Percentiles rank a stretch among this genome's conserved stretches.
Evolutionary conservation across 768 basidiomycete species (phyloP).

Genomic region (Myochromella boudieri): DNA sequence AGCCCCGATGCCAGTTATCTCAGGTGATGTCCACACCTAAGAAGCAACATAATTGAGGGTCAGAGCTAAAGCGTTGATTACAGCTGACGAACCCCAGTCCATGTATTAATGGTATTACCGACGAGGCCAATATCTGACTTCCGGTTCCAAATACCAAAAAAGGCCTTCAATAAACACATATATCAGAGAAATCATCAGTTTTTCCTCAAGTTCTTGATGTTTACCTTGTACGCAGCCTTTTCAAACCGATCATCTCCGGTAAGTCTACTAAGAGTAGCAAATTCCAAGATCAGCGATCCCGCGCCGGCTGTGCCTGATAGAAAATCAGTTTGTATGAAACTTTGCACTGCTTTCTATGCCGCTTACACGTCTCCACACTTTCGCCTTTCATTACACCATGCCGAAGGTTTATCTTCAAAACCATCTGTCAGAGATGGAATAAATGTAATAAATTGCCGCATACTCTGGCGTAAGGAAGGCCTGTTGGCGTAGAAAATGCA

Average conservation of each 20-base stretch:
- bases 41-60: not conserved
- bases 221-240: conserved; percentile 72
- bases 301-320: conserved; percentile 83
- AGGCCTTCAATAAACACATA: conserved; percentile 46
- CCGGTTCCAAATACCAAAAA: conserved; percentile 92
- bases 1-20: conserved; percentile 83
- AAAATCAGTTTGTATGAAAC: not conserved
- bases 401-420: conserved; percentile 72
- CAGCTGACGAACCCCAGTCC: conserved; percentile 64
- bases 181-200: not conserved
- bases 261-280: conserved; percentile 87
- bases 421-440: conserved; percentile 5
- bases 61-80: not conserved
- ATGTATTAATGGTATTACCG: conserved; percentile 85
- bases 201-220: too few relatives aligned
- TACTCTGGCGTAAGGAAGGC: conserved; percentile 90
- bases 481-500: conserved; percentile 90
- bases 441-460: conserved; percentile 12
- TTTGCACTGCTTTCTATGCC: too few relatives aligned
- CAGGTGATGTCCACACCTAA: conserved; percentile 76
- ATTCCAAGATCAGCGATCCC: conserved; percentile 91
- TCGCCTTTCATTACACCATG: conserved; percentile 78
- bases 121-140: conserved; percentile 82
- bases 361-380: conserved; percentile 81
- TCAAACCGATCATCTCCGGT: conserved; percentile 91